Conservation (phyloP, 2,329 filamentous ascomycete species). For the Fusarium sororula region DNA sequence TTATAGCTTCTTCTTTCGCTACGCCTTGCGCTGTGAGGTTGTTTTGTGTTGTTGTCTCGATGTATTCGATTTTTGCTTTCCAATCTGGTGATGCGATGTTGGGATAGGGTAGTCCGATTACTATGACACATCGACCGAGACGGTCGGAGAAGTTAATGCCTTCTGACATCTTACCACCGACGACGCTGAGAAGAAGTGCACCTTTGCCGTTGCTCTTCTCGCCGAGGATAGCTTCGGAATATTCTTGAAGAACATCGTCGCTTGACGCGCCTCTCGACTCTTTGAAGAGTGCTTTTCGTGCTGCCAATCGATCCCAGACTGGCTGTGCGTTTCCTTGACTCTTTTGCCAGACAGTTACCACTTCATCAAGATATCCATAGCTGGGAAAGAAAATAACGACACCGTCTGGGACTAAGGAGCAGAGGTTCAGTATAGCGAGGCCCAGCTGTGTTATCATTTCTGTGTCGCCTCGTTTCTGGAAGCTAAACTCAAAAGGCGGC, state of each 20-base stretch:
- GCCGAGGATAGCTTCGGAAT: constrained; percentile 73
- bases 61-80: constrained; percentile 90
- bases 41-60: constrained; percentile 68
- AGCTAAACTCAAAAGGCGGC: constrained; percentile 85
- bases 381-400: constrained; percentile 96
- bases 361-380: constrained; percentile 86
- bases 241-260: constrained; percentile 78
- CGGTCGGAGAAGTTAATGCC: constrained; percentile 97
- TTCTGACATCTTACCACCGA: constrained; percentile 94
- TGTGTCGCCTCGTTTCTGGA: constrained; percentile 75
- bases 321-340: constrained; percentile 46
- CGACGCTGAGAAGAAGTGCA: constrained; percentile 86
- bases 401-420: constrained; percentile 81
- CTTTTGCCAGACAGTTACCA: constrained; percentile 70
- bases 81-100: constrained; percentile 91
- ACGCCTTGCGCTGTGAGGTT: constrained; percentile 45
- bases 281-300: constrained; percentile 70
- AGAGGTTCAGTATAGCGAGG: constrained; percentile 74
- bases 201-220: constrained; percentile 57
- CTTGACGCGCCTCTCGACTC: constrained; percentile 64
- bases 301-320: constrained; percentile 67
- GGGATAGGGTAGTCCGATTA: constrained; percentile 93
- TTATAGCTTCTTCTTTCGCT: constrained; percentile 40
- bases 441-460: constrained; percentile 80
- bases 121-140: constrained; percentile 86